Evolutionary conservation across 2,329 filamentous ascomycete genomes (phyloP), one percentile per base, ranked within the genome.

Genomic region (Nothophoma quercina): DNA sequence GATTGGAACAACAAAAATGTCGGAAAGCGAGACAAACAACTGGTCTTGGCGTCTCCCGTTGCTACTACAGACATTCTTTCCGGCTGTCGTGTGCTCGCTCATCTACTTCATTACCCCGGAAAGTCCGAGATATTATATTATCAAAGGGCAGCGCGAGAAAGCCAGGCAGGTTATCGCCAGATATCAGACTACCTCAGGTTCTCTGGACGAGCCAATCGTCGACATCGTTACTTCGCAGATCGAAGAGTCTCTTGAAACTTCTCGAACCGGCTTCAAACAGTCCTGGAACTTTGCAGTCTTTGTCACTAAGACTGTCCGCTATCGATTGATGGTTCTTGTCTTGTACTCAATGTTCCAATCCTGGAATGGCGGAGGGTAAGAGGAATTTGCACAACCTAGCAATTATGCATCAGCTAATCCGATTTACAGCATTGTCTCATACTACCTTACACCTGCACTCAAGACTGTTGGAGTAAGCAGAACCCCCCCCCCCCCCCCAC

Each of bases 261-360:
- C 73, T 28, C 68, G 63, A 15, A 64, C 69, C 7, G 72, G 75
- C 0, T 73, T 74, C 57, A 65, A 67, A 25, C 67, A 71, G 7
- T 74, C 74, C 43, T 81, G 77, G 73, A 77, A 81, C 53, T 81
- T 75, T 58, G 72, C 77, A 6, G 75, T 77, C 30, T 81, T 81
- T 60, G 75, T 80, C 62, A 79, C 75, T 12, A 76, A 73, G 58
- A 59, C 70, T 1, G 78, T 77, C 10, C 65, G 75, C 30, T 81
- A 75, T 56, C 72, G 79, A 19, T 66, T 80, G 4, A 48, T 80
- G 1, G 74, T 80, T 8, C 60, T 81, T 12, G 58, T 77, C 15
- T 62, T 81, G 7, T 81, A 81, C 59, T 79, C 76, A 1, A 50
- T 77, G 38, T 79, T 79, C 60, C 77, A 79, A 55, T 75, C 77